Percentiles rank a stretch among this genome's conserved stretches.
phyloP scores from a whole-genome alignment of 371 early-diverging fungal genomes.

The Polyrhizophydium stewartii region DNA sequence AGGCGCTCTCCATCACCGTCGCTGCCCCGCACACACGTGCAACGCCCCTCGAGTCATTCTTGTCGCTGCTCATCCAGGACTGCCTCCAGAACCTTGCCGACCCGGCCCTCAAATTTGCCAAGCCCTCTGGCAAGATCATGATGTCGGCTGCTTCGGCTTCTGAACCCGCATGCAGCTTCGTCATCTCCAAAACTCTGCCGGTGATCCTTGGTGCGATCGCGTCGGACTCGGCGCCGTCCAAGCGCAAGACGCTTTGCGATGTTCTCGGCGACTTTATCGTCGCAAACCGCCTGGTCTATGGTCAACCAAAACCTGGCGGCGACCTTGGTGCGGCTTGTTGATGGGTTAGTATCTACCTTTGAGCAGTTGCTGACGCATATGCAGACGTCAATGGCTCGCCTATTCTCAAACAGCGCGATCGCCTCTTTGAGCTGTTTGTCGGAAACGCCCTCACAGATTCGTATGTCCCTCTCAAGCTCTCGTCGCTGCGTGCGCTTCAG shows the following conservation, averaged over 20 bases:
- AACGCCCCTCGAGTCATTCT: conserved; percentile 56
- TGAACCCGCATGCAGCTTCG: conserved; percentile 59
- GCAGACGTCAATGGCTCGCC: conserved; percentile 24
- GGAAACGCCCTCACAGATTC: conserved; percentile 28
- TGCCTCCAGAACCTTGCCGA: conserved; percentile 64
- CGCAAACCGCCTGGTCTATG: conserved; percentile 44
- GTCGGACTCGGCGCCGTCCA: conserved; percentile 50
- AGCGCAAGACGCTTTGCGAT: conserved; percentile 61
- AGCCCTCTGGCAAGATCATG: conserved; percentile 63
- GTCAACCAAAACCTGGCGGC: background rate
- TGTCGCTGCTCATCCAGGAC: conserved; percentile 61
- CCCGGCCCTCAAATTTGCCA: conserved; percentile 68
- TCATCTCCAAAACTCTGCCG: conserved; percentile 52
- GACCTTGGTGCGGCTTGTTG: background rate
- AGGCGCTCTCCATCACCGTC: conserved; percentile 34
- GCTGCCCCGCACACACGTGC: conserved; percentile 27
- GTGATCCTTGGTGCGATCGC: conserved; percentile 52
- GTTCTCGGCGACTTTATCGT: conserved; percentile 63
- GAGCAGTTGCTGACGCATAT: background rate
- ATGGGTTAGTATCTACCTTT: no score
- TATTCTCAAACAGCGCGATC: conserved; percentile 59
- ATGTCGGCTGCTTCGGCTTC: conserved; percentile 63
- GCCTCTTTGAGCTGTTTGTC: conserved; percentile 62
- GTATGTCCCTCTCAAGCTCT: conserved; percentile 12
- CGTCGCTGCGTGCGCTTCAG: conserved; percentile 16